Percentiles rank a stretch among this genome's conserved stretches.
Conservation (phyloP, 2,329 filamentous ascomycete species). For the Cladophialophora psammophila region DNA sequence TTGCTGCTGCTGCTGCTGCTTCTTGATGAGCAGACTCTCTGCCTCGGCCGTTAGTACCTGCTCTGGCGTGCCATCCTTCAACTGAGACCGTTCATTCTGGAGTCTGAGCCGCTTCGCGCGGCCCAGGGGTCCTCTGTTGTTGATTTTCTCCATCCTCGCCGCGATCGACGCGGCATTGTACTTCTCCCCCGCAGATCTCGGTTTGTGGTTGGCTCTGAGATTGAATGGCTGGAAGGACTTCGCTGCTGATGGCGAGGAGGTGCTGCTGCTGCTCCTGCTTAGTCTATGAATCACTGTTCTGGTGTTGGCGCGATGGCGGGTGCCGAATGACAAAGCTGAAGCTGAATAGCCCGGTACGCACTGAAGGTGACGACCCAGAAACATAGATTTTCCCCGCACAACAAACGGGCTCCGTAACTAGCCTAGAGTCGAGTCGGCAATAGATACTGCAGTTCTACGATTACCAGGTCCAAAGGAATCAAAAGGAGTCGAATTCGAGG, state of each 20-base stretch:
- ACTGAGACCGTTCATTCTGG: background rate
- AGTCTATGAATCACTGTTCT: background rate
- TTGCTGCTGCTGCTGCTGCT: background rate
- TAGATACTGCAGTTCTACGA: background rate
- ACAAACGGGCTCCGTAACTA: constrained; percentile 3
- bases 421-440: background rate
- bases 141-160: constrained; percentile 21
- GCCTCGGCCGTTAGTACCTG: constrained; percentile 34
- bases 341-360: background rate
- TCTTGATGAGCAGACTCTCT: constrained; percentile 15
- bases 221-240: background rate
- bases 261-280: background rate
- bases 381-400: background rate
- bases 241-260: background rate
- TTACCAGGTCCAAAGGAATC: background rate
- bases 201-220: background rate
- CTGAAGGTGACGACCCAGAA: background rate
- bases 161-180: constrained; percentile 30
- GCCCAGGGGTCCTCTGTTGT: background rate
- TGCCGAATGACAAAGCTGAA: background rate
- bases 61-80: constrained; percentile 28
- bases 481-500: background rate
- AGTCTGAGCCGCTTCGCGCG: constrained; percentile 17
- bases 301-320: background rate
- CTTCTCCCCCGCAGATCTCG: background rate